Conservation (phyloP, 441 rosid genomes). For the Syzygium syzygioides region DNA sequence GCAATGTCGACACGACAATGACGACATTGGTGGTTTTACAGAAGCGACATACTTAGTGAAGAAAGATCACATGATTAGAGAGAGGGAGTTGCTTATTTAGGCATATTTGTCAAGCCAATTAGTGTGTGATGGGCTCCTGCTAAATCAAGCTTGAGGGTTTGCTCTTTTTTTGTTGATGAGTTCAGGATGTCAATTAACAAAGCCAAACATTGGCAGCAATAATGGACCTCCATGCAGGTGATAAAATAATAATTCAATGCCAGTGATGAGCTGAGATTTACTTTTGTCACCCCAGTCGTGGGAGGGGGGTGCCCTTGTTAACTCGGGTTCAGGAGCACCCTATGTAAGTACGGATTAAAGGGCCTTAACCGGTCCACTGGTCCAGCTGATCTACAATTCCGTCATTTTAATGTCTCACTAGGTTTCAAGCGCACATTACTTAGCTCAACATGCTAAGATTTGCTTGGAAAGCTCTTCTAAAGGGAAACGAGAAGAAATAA, state of each 20-base stretch:
- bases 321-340: background rate
- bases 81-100: background rate
- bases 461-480: background rate
- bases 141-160: background rate
- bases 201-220: background rate
- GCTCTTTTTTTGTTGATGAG: background rate
- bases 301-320: background rate
- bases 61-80: background rate
- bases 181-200: background rate
- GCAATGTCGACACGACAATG: background rate
- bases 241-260: no score
- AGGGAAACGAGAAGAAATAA: background rate
- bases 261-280: background rate
- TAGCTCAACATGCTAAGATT: background rate
- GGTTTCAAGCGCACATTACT: background rate
- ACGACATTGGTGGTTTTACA: background rate
- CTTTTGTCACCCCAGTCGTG: background rate
- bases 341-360: background rate
- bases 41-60: background rate
- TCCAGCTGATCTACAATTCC: background rate
- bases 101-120: background rate
- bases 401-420: background rate
- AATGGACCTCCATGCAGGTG: background rate
- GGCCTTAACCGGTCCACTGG: background rate
- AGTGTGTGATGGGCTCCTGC: background rate